phyloP scores from a whole-genome alignment of 2,329 filamentous ascomycete species.

The Falciphora oryzae region DNA sequence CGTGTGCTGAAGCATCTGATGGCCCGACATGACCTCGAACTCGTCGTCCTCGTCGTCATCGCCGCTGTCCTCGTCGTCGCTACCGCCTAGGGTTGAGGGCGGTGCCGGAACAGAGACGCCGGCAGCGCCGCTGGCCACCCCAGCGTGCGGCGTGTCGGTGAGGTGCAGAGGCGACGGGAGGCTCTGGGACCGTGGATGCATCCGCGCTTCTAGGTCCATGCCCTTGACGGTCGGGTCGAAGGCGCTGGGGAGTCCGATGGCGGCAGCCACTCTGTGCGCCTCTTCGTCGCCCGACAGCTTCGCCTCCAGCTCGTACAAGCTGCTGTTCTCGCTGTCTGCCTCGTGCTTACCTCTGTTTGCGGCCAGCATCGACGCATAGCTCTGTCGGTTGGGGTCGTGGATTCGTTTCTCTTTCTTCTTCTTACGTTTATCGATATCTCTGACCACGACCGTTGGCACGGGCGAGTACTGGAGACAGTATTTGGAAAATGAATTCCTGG shows the following conservation, averaged over 20 bases:
- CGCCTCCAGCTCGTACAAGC: conserved; percentile 48
- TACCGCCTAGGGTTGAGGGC: conserved; percentile 20
- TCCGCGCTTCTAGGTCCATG: conserved; percentile 27
- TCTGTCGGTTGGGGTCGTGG: conserved; percentile 68
- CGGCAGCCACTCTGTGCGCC: conserved; percentile 58
- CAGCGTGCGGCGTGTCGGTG: conserved; percentile 6
- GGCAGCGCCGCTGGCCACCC: conserved; percentile 6
- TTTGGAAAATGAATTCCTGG: conserved; percentile 76
- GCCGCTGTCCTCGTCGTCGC: conserved; percentile 40
- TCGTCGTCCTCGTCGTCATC: conserved; percentile 36
- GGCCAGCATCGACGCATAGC: conserved; percentile 72
- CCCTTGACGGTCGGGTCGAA: conserved; percentile 62
- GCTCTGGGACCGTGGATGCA: conserved; percentile 14
- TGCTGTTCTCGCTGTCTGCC: conserved; percentile 48
- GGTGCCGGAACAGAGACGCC: conserved; percentile 15
- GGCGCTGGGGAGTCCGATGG: conserved; percentile 54
- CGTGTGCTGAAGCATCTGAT: conserved; percentile 36
- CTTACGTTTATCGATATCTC: conserved; percentile 78
- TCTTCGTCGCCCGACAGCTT: conserved; percentile 54
- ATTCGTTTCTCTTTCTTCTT: conserved; percentile 86
- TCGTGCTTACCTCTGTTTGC: conserved; percentile 53
- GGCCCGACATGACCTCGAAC: conserved; percentile 33
- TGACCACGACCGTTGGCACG: conserved; percentile 86
- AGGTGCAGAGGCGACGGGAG: conserved; percentile 14
- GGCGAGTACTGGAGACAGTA: conserved; percentile 93